Evolutionary conservation across 495 filamentous ascomycete genomes (phyloP).

Genomic region (Aspergillus taichungensis): DNA sequence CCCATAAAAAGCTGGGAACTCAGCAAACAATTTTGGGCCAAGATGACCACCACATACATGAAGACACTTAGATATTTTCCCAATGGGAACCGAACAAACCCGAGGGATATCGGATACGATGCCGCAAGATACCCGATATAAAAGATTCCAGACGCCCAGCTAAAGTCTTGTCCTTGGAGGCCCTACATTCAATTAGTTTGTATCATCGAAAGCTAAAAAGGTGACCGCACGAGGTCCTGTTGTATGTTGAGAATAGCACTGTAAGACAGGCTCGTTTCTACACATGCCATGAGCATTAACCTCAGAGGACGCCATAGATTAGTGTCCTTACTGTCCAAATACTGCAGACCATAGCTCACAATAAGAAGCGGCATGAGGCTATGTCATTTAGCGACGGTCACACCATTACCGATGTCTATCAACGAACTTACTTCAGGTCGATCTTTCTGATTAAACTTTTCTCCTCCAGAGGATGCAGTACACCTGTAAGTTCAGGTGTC

Average conservation of each 20-base stretch:
- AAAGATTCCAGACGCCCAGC: constrained; percentile 30
- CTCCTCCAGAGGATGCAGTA: not conserved
- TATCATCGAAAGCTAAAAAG: not conserved
- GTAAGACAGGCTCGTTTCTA: constrained; percentile 38
- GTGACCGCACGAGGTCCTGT: constrained; percentile 22
- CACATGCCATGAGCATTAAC: not conserved
- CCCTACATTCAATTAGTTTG: constrained; percentile 3
- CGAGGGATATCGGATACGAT: constrained; percentile 27
- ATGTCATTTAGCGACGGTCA: not conserved
- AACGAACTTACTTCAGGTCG: constrained; percentile 3
- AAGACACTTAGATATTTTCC: constrained; percentile 9
- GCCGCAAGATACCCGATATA: constrained; percentile 16
- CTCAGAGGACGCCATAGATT: not conserved
- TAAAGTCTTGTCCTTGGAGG: constrained; percentile 39
- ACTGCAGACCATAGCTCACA: constrained; percentile 9
- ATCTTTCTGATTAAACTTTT: constrained; percentile 9
- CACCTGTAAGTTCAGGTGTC: no score
- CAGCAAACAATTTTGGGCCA: not conserved
- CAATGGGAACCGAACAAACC: constrained; percentile 9
- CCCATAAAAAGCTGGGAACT: constrained; percentile 22
- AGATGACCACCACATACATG: constrained; percentile 1
- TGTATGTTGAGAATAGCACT: constrained; percentile 42
- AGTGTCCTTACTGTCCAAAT: constrained; percentile 8
- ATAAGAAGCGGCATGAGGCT: constrained; percentile 12
- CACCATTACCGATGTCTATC: not conserved